phyloP scores from a whole-genome alignment of 192 early-diverging fungal species.

The Mortierella hygrophila region DNA sequence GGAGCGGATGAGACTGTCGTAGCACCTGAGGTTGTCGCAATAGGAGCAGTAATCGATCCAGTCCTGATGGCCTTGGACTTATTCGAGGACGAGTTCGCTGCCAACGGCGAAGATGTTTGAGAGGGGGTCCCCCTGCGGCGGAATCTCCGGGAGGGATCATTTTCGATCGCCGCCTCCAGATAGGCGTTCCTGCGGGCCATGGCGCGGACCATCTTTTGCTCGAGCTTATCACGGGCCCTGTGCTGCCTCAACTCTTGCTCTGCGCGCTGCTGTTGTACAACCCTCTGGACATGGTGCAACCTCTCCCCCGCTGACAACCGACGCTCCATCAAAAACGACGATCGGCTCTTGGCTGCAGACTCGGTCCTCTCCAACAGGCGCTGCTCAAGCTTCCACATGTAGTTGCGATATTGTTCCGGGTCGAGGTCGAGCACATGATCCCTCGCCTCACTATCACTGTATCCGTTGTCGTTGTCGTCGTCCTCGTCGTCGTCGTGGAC shows the following conservation, averaged over 20 bases:
- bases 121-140: constrained; percentile 15
- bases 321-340: constrained; percentile 37
- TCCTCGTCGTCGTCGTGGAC: constrained; percentile 5
- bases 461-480: neutral
- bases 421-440: constrained; percentile 10
- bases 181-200: constrained; percentile 44
- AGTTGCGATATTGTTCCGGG: constrained; percentile 23
- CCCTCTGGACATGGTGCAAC: constrained; percentile 34
- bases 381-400: constrained; percentile 44
- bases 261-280: constrained; percentile 30
- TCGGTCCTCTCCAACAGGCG: constrained; percentile 27
- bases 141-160: constrained; percentile 50
- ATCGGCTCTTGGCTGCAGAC: constrained; percentile 43
- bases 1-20: neutral
- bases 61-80: neutral
- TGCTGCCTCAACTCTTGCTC: constrained; percentile 39
- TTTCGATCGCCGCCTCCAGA: constrained; percentile 51
- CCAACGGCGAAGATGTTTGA: neutral
- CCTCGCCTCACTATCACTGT: neutral
- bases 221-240: constrained; percentile 37
- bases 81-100: neutral
- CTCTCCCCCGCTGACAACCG: constrained; percentile 29
- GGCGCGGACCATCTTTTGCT: constrained; percentile 51
- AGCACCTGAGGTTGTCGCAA: neutral
- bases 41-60: neutral